Evolutionary conservation across 2,329 filamentous ascomycete genomes (phyloP).

Genomic region (Alternaria rosae): DNA sequence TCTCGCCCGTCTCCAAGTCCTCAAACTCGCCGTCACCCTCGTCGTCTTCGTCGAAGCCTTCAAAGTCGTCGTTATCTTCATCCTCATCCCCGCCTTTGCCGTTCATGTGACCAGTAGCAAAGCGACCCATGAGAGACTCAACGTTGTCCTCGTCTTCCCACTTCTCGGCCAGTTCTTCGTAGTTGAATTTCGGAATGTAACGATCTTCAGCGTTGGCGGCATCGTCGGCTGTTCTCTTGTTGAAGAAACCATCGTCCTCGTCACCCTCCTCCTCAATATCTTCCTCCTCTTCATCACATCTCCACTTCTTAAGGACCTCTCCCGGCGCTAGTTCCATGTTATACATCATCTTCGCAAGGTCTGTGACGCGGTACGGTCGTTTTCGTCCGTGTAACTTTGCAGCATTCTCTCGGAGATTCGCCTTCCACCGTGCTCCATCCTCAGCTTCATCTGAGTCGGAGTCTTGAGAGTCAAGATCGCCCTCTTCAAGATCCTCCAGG

Average conservation of each 20-base stretch:
- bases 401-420: conserved; percentile 80
- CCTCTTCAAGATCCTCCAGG: conserved; percentile 47
- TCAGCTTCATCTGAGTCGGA: conserved; percentile 68
- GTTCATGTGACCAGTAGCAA: conserved; percentile 73
- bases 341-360: conserved; percentile 89
- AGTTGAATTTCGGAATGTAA: conserved; percentile 79
- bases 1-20: conserved; percentile 81
- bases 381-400: conserved; percentile 73
- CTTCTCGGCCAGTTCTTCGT: conserved; percentile 80
- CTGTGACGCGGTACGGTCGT: conserved; percentile 77
- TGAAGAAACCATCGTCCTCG: conserved; percentile 71
- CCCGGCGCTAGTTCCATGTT: conserved; percentile 77
- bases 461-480: conserved; percentile 63
- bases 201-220: conserved; percentile 72
- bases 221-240: conserved; percentile 60
- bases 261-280: conserved; percentile 64
- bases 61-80: conserved; percentile 62
- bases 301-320: conserved; percentile 82
- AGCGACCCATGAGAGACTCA: conserved; percentile 75
- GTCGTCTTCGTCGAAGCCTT: conserved; percentile 65
- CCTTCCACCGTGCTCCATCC: conserved; percentile 84
- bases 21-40: conserved; percentile 82
- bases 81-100: conserved; percentile 44
- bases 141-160: conserved; percentile 84
- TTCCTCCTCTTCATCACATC: conserved; percentile 67